Base-by-base conservation (phyloP, 345 rosid genomes). In the Eucalyptus caleyi region DNA sequence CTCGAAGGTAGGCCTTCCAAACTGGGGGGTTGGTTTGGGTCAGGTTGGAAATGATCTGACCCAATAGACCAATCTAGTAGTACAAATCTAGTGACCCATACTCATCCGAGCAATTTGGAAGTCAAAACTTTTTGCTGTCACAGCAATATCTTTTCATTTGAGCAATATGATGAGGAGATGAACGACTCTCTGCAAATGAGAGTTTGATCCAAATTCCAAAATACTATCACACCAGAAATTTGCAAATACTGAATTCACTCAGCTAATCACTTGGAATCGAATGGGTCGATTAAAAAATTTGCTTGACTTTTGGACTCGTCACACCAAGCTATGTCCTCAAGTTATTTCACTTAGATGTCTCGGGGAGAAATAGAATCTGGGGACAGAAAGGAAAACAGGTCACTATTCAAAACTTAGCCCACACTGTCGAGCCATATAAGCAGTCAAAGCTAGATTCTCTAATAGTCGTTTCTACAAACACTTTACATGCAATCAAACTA, bases 31-130 rank as follows among this genome's bases (percentile, higher is more conserved):
- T 53, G 69, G 16, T 1, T 62, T 12, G 67, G 69, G 40, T 65
- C 77, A 16, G 6, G 77, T 65, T 7, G 37, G 37, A 15, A 65
- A 15, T 0, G 2, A 65, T 7, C 1, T 0, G 37, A 14, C 9
- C 37, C 5, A 30, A 14, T 65, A 7, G 10, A 14, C 11, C 2
- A 13, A 30, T 62, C 4, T 30, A 14, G 32, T 26, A 14, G 9
- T 30, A 65, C 18, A 30, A 30, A 65, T 65, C 5, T 30, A n/a
- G 77, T n/a, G 21, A 65, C 21, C 4, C 19, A 15, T 65, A 12
- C 18, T 67, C 6, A 16, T 8, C 11, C 1, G 6, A 9, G 6
- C 21, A 67, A 16, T 67, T 67, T 67, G 77, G 11, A n/a, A n/a
- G 40, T n/a, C 11, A 8, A 8, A 67, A 67, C 77, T 67, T 67